These are phyloP conservation scores for Trifolium dubium DNA, from an alignment of 306 rosid species.

Conservation along the genomic window DNA sequence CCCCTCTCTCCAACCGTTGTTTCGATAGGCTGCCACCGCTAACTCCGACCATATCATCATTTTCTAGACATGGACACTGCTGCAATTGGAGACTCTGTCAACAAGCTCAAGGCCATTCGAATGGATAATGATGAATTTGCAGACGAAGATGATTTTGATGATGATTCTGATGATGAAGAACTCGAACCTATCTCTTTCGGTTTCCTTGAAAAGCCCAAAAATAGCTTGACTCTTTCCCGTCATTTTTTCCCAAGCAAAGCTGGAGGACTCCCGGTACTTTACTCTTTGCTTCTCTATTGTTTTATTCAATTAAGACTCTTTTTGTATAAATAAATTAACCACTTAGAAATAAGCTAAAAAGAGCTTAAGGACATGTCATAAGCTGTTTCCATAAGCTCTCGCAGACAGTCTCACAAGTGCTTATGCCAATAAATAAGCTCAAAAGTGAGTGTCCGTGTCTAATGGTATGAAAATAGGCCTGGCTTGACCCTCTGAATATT, in stretches of 20 bases:
- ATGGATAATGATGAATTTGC: constrained; percentile 44
- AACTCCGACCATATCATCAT: neutral
- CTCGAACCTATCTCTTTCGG: constrained; percentile 62
- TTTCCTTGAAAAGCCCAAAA: constrained; percentile 63
- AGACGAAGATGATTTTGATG: neutral
- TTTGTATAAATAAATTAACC: neutral
- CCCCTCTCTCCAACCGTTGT: neutral
- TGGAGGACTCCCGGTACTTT: constrained; percentile 81
- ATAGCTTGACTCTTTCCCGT: constrained; percentile 56
- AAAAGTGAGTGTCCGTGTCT: neutral
- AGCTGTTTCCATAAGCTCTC: neutral
- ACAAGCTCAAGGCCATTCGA: constrained; percentile 50
- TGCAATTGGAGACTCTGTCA: constrained; percentile 35
- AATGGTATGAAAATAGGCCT: constrained; percentile 62
- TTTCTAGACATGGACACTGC: constrained; percentile 42
- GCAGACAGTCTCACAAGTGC: neutral
- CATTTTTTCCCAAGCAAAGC: constrained; percentile 88
- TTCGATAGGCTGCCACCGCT: neutral
- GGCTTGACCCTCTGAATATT: constrained; percentile 85
- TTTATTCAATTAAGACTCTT: neutral
- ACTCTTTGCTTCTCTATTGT: neutral
- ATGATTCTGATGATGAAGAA: constrained; percentile 51
- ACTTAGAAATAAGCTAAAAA: neutral
- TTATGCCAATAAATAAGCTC: neutral
- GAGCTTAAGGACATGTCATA: neutral